Base-by-base conservation (phyloP, 1,284 basidiomycete species). In the Boletellus deceptivus region DNA sequence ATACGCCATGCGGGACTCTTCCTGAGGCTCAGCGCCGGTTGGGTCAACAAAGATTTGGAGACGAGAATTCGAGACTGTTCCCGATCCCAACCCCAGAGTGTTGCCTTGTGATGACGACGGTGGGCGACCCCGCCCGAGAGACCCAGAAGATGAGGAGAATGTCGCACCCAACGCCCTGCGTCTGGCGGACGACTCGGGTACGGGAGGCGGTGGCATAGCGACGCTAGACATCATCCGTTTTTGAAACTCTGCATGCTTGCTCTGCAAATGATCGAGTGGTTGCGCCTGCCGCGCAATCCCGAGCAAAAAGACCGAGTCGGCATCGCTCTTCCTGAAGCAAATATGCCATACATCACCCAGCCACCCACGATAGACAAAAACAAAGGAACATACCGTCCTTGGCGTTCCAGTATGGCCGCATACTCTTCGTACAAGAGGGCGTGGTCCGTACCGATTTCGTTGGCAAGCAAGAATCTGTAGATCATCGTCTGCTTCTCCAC, bases 371-470 rank as follows among this genome's bases (percentile, higher is more conserved):
- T 25, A 24, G 22, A 25, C 25, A 9, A 9, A 44, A 29, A 42
- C 29, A 25, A 48, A 39, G 24, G 16, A 25, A 45, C 68, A 10
- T 55, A 89, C 87, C 83, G 75, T 42, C 80, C 80, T 49, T 86
- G 79, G 29, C 84, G 74, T 67, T 98, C 95, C 34, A 93, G 73
- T 5, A 89, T 83, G 25, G 79, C 75, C 0, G 93, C 94, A 70
- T 89, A 92, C 68, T 97, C 94, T 67, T 98, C 94, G 65, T 98
- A 98, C 39, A 98, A 75, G 34, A 89, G 69, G 2, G 90, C 86
- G 64, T 88, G 84, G 14, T 75, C 76, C 8, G 91, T 89, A 0
- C 93, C 95, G 58, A 98, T 90, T 57, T 96, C 90, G 59, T 94
- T 93, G 2, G 86, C 86, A 56, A 97, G 78, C 59, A 97, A 73